Evolutionary conservation across 2,329 filamentous ascomycete species (phyloP).

Genomic region (Colletotrichum sp.): DNA sequence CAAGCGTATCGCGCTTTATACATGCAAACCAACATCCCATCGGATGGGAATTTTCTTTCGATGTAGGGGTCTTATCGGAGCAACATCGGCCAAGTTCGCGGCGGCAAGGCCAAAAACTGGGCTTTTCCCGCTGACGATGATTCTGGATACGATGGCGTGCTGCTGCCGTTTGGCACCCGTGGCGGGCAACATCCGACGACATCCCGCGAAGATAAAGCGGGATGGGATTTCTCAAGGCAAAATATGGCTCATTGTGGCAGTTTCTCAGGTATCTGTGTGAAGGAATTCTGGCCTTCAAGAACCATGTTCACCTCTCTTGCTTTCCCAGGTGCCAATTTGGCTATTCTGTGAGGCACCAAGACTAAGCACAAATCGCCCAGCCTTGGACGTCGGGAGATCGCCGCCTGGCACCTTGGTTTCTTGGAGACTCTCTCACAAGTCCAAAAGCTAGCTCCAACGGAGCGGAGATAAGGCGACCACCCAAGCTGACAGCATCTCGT

Average conservation of each 20-base stretch:
- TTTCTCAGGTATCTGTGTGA: not conserved
- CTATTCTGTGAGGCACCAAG: not conserved
- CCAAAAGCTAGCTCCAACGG: not conserved
- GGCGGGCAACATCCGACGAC: not conserved
- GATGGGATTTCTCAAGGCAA: rapidly evolving
- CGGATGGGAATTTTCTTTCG: not conserved
- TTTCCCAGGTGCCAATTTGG: not conserved
- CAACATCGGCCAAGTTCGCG: not conserved
- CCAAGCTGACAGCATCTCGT: not conserved
- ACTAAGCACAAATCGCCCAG: not conserved
- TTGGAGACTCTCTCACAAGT: not conserved
- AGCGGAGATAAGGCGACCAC: not conserved
- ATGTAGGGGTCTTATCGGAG: not conserved
- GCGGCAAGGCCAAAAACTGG: not conserved
- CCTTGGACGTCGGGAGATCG: not conserved
- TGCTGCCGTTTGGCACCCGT: not conserved
- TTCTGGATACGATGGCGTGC: slow-evolving; percentile 14
- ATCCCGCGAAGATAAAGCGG: not conserved
- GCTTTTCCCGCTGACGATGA: slow-evolving; percentile 8
- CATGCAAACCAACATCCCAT: not conserved
- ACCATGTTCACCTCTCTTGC: not conserved
- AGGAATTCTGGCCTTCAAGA: not conserved
- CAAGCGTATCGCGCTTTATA: not conserved
- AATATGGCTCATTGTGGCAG: not conserved
- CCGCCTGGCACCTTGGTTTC: not conserved